These are phyloP conservation scores for Botrytis sinoallii DNA, from an alignment of 2,329 filamentous ascomycete species.

Conservation along the genomic window DNA sequence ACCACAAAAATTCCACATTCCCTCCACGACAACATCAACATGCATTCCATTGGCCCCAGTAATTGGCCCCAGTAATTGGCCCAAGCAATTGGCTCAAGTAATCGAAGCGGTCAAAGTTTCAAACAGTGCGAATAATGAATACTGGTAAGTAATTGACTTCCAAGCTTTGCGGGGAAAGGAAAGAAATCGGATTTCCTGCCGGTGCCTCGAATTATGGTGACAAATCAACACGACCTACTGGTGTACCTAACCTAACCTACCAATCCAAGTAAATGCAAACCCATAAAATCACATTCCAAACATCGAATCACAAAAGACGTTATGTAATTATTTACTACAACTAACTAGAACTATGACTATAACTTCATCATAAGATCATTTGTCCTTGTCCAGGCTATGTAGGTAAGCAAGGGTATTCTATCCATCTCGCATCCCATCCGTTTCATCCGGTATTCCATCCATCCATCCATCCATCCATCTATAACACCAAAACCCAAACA, in stretches of 20 bases:
- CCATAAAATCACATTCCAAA: not conserved
- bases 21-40: not conserved
- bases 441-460: not conserved
- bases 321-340: not conserved
- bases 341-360: not conserved
- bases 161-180: not conserved
- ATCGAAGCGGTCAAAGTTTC: not conserved
- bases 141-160: not conserved
- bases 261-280: not conserved
- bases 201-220: not conserved
- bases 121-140: not conserved
- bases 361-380: not conserved
- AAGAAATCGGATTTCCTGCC: not conserved
- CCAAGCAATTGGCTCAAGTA: no score
- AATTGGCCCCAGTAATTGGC: not conserved
- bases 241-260: not conserved
- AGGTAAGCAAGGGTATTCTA: slow-evolving; percentile 6
- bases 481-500: slow-evolving; percentile 8
- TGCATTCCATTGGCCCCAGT: not conserved
- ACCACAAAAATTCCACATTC: not conserved
- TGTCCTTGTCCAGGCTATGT: not conserved
- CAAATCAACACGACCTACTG: no score
- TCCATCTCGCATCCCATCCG: not conserved
- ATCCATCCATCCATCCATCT: not conserved
- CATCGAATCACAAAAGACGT: not conserved